Evolutionary conservation across 2,329 filamentous ascomycete species (phyloP), one percentile per base, ranked within the genome.

Genomic region (Penicillium sp.): DNA sequence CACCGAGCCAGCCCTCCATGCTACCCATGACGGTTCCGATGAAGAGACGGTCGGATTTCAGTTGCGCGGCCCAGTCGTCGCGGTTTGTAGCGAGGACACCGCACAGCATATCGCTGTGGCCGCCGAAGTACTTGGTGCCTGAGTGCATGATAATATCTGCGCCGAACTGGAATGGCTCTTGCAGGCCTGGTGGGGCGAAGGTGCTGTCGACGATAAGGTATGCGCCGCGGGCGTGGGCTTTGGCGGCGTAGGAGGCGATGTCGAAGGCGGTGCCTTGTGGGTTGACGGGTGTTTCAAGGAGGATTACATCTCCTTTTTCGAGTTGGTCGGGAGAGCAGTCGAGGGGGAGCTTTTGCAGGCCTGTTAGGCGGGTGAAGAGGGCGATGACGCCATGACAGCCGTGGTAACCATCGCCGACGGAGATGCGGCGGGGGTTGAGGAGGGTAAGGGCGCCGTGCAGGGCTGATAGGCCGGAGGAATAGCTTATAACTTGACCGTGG

Each of bases 111-210:
- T 99, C 94, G 64, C 89, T 93, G 77, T 99, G 94, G 0, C 94
- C 94, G 21, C 94, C 94, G 65, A 99, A 86, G 76, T 97, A 99
- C 81, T 97, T 99, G 19, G 93, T 96, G 4, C 92, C 94, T 51
- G 85, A 89, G 77, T 99, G 94, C 90, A 97, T 89, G 35, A 96
- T 85, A 1, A 93, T 76, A 75, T 97, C 93, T 29, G 89, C 91
- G 47, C 91, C 93, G 73, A 84, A 88, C 29, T 74, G 71, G 68
- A 97, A 94, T 0, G 94, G 93, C 68, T 97, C 90, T 72, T 91
- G 89, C 58, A 99, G 79, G 29, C 91, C 90, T 33, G 94, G 94
- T 41, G 94, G 94, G 3, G 87, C 94, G 76, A 99, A 97, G 0
- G 94, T 99, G 2, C 90, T 87, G 75, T 99, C 94, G 1, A 97